A percentile compares a stretch with the other conserved stretches of the same genome.
Conservation (phyloP, 2,329 filamentous ascomycete species). For the Sporothrix protearum region DNA sequence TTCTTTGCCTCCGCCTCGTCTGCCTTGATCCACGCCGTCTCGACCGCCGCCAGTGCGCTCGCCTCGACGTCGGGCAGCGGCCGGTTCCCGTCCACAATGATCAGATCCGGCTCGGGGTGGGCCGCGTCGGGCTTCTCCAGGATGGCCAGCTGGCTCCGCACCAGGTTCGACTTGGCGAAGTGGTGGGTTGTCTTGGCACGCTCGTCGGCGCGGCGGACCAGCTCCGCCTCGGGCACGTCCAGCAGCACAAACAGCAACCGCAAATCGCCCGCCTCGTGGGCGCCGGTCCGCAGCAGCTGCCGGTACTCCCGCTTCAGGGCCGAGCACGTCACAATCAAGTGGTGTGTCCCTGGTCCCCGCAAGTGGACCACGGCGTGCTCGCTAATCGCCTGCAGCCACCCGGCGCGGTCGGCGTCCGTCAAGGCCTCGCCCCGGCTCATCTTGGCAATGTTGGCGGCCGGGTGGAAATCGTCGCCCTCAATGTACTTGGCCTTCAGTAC, state of each 20-base stretch:
- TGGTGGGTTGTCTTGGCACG: conserved; percentile 54
- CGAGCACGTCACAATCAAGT: conserved; percentile 75
- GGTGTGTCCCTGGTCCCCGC: conserved; percentile 41
- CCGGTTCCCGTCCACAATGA: conserved; percentile 19
- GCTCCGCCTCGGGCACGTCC: conserved; percentile 57
- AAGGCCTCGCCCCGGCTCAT: conserved; percentile 67
- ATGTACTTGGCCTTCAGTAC: conserved; percentile 52
- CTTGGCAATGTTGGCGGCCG: conserved; percentile 64
- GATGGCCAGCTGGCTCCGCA: conserved; percentile 65
- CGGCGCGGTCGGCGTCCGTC: conserved; percentile 72
- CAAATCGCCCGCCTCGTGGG: conserved; percentile 52
- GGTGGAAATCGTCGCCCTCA: conserved; percentile 63
- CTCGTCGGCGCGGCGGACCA: conserved; percentile 59
- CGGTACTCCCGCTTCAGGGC: conserved; percentile 75
- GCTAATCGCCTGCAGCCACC: conserved; percentile 65
- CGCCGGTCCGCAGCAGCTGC: conserved; percentile 60
- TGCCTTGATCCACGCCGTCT: conserved; percentile 10
- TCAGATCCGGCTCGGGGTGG: conserved; percentile 32
- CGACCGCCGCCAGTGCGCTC: conserved; percentile 17
- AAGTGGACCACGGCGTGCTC: conserved; percentile 44
- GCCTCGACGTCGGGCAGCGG: conserved; percentile 19
- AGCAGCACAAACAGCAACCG: conserved; percentile 71
- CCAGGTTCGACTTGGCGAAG: conserved; percentile 73
- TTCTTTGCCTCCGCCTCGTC: neutral
- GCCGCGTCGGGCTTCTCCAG: conserved; percentile 57